Conservation (phyloP, 805 yeast species). For the Pichia cephalocereana region DNA sequence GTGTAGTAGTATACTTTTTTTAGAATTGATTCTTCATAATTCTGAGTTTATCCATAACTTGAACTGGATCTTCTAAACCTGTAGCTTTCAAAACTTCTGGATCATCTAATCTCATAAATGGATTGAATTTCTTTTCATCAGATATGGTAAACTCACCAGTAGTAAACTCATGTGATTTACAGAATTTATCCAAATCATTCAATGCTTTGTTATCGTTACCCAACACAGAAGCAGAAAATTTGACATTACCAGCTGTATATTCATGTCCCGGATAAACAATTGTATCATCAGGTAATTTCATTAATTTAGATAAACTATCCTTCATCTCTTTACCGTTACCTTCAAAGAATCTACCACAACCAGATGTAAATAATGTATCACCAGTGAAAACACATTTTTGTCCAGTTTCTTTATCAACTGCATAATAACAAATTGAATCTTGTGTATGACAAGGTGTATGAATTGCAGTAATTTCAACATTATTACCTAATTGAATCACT, state of each 20-base stretch:
- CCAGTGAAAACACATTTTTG: slow-evolving; percentile 86
- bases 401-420: slow-evolving; percentile 50
- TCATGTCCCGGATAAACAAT: slow-evolving; percentile 92
- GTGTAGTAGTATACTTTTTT: too few species aligned
- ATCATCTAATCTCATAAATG: slow-evolving; percentile 77
- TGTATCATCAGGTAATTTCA: slow-evolving; percentile 57
- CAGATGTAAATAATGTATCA: slow-evolving; percentile 87
- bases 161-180: slow-evolving; percentile 53
- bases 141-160: slow-evolving; percentile 79
- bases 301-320: slow-evolving; percentile 52
- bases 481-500: slow-evolving; percentile 51
- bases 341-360: slow-evolving; percentile 96
- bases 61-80: slow-evolving; percentile 38
- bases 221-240: slow-evolving; percentile 62
- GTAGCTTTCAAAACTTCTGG: slow-evolving; percentile 51
- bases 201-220: slow-evolving; percentile 41
- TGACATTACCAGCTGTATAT: slow-evolving; percentile 75
- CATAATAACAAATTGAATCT: slow-evolving; percentile 87
- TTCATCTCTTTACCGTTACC: slow-evolving; percentile 82
- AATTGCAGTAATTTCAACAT: slow-evolving; percentile 62
- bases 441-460: slow-evolving; percentile 98
- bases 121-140: slow-evolving; percentile 78
- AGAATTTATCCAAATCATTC: slow-evolving; percentile 41
- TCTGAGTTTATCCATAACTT: slow-evolving; percentile 67
- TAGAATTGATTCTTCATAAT: slow-evolving; percentile 60